Evolutionary conservation across 345 rosid genomes (phyloP).

Genomic region (Bruguiera parviflora): DNA sequence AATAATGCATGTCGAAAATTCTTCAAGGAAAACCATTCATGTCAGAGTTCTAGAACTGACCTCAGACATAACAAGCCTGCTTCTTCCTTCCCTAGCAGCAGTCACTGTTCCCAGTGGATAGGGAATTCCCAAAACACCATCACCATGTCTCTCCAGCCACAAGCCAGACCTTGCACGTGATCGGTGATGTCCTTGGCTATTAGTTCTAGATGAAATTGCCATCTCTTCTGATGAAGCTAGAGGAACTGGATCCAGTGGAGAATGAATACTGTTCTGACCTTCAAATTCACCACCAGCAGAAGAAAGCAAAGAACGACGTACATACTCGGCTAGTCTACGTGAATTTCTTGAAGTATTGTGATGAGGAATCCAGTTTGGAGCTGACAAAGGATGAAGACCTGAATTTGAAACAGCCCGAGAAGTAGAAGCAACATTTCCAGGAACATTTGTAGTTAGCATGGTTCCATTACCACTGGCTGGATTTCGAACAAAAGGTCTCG

Average conservation of each 20-base stretch:
- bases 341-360: constrained; percentile 48
- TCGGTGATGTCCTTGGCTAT: constrained; percentile 41
- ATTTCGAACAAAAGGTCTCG: constrained; percentile 37
- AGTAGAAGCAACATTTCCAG: constrained; percentile 51
- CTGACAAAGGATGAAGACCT: constrained; percentile 48
- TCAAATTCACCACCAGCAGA: constrained; percentile 44
- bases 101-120: constrained; percentile 54
- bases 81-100: constrained; percentile 65
- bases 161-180: constrained; percentile 53
- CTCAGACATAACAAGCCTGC: constrained; percentile 68
- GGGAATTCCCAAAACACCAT: constrained; percentile 46
- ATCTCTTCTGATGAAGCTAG: constrained; percentile 43
- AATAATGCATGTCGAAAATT: too few relatives aligned
- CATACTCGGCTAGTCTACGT: constrained; percentile 60
- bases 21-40: not conserved
- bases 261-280: constrained; percentile 41
- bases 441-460: constrained; percentile 31
- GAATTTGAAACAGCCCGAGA: constrained; percentile 44
- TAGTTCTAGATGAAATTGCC: constrained; percentile 45
- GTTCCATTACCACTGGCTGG: constrained; percentile 35
- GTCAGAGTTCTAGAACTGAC: constrained; percentile 39
- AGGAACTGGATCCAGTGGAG: constrained; percentile 34
- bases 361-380: constrained; percentile 45
- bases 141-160: constrained; percentile 61
- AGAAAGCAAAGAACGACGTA: constrained; percentile 64